A percentile compares a stretch with the other conserved stretches of the same genome.
Evolutionary conservation across 495 filamentous ascomycete genomes (phyloP).

Genomic region (Lasiosphaeriaceae sp.): DNA sequence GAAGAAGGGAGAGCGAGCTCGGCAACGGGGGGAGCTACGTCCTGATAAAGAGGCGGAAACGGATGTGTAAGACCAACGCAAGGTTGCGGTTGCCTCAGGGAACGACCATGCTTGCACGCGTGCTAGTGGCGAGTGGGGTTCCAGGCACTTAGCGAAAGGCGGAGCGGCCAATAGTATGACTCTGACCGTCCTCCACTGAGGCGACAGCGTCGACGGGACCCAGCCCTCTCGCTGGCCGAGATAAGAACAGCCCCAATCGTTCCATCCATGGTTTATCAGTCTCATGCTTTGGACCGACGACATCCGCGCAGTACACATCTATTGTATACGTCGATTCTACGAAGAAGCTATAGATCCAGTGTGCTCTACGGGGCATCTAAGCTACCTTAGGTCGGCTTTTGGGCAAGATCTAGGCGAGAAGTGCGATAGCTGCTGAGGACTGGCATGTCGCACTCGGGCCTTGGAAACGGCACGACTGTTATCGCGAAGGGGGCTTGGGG

Average conservation of each 20-base stretch:
- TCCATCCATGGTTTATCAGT: background rate
- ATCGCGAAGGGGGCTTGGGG: background rate
- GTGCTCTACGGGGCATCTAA: too few relatives aligned
- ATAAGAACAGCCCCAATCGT: conserved; percentile 1
- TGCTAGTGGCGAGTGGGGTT: conserved; percentile 11
- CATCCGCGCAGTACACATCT: too few relatives aligned
- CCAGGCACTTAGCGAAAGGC: conserved; percentile 18
- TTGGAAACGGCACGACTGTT: too few relatives aligned
- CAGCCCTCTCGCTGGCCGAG: background rate
- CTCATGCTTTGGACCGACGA: background rate
- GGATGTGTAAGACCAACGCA: conserved; percentile 24
- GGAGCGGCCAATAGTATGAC: conserved; percentile 26
- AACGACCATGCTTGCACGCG: conserved; percentile 12
- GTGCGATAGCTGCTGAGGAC: too few relatives aligned
- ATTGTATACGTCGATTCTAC: background rate
- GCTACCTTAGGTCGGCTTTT: too few relatives aligned
- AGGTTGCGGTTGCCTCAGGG: conserved; percentile 23
- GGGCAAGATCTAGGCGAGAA: too few relatives aligned
- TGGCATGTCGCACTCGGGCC: too few relatives aligned
- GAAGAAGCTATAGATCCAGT: background rate
- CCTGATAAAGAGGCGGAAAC: conserved; percentile 29
- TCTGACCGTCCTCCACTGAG: conserved; percentile 10
- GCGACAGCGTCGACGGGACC: conserved; percentile 9
- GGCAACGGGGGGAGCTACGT: conserved; percentile 30
- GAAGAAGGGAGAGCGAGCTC: conserved; percentile 24